Conservation (phyloP, 768 basidiomycete species). For the Nevesoporus exiguus region DNA sequence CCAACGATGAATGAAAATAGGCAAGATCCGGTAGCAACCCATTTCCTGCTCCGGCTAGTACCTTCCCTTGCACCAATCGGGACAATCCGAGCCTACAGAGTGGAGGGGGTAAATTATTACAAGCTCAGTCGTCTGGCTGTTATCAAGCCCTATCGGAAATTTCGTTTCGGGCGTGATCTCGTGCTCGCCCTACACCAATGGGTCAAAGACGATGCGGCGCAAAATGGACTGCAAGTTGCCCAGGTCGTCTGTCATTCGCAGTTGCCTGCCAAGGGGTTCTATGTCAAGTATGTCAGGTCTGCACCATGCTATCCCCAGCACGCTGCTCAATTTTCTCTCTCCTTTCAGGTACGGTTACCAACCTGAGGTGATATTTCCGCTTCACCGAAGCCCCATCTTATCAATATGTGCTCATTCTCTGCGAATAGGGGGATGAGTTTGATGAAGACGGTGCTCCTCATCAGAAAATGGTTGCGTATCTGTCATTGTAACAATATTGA, state of each 20-base stretch:
- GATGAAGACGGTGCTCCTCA: conserved; percentile 85
- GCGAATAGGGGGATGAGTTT: conserved; percentile 61
- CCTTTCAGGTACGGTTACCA: conserved; percentile 61
- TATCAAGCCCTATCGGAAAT: conserved; percentile 59
- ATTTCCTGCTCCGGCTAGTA: conserved; percentile 67
- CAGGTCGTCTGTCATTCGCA: conserved; percentile 67
- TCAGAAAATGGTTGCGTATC: conserved; percentile 70
- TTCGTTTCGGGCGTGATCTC: conserved; percentile 63
- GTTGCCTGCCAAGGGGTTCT: conserved; percentile 65
- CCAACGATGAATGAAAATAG: conserved; percentile 34
- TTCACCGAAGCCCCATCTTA: conserved; percentile 6
- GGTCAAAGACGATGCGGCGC: conserved; percentile 41
- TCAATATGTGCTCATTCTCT: conserved; percentile 25
- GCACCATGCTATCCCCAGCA: conserved; percentile 10
- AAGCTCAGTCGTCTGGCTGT: conserved; percentile 75
- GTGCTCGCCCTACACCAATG: conserved; percentile 61
- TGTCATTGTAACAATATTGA: conserved; percentile 40
- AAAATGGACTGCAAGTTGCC: conserved; percentile 27
- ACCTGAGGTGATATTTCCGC: conserved; percentile 49
- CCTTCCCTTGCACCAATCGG: conserved; percentile 64
- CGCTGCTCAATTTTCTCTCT: conserved; percentile 7
- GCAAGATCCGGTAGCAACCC: conserved; percentile 58
- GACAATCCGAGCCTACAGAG: conserved; percentile 55
- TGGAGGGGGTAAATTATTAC: conserved; percentile 46
- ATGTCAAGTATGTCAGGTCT: conserved; percentile 54